Evolutionary conservation across 768 basidiomycete species (phyloP).

Genomic region (Mrakia gelida): DNA sequence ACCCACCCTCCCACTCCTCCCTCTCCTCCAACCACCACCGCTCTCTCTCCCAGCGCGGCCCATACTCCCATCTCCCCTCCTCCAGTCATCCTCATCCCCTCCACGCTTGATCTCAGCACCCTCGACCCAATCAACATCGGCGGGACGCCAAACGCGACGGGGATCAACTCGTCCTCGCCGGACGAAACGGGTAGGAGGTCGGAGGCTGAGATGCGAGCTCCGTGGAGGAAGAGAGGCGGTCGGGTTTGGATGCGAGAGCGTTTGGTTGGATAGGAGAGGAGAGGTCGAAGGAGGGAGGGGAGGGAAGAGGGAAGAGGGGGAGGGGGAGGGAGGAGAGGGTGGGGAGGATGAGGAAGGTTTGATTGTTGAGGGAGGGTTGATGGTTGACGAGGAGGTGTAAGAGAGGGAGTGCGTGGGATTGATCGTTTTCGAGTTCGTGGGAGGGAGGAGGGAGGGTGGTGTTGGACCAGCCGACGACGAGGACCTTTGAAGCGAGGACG

Average conservation of each 20-base stretch:
- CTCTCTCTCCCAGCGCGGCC: background rate
- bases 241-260: background rate
- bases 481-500: background rate
- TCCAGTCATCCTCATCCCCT: background rate
- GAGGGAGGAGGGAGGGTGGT: background rate
- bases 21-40: background rate
- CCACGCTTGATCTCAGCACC: background rate
- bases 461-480: background rate
- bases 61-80: background rate
- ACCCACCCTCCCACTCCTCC: background rate
- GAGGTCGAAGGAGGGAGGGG: background rate
- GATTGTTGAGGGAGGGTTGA: background rate
- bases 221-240: background rate
- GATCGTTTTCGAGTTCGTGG: background rate
- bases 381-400: background rate
- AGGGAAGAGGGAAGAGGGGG: background rate
- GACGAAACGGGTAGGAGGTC: background rate
- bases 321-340: background rate
- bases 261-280: background rate
- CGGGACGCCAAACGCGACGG: background rate
- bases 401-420: background rate
- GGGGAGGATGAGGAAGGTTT: background rate
- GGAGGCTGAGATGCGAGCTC: background rate
- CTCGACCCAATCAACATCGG: background rate
- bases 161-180: background rate